A percentile compares a stretch with the other conserved stretches of the same genome.
Evolutionary conservation across 129 eudicot species (phyloP).

Genomic region (Flaveria bidentis): DNA sequence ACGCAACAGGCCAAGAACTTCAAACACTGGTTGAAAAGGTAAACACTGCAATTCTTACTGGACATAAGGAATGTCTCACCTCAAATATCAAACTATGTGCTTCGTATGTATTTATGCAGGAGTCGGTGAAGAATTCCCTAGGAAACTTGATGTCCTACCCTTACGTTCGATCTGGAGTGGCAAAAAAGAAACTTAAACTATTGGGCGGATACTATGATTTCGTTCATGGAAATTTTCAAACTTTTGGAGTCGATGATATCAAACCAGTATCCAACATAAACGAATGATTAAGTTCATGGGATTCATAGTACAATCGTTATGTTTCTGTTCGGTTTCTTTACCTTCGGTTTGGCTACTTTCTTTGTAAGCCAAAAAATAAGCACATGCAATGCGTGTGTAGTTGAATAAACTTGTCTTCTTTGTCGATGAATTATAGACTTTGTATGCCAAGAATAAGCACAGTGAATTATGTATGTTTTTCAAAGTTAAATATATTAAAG

Average conservation of each 20-base stretch:
- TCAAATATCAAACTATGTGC: background rate
- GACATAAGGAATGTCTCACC: too few species aligned
- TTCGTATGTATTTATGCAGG: conserved; percentile 18
- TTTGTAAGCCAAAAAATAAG: background rate
- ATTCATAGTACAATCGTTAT: background rate
- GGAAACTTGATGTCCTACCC: conserved; percentile 31
- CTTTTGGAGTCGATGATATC: background rate
- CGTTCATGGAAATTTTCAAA: conserved; percentile 17
- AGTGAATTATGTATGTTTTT: background rate
- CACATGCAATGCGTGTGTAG: conserved; percentile 2
- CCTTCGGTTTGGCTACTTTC: background rate
- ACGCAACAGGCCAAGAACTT: conserved; percentile 14
- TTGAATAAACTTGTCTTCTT: conserved; percentile 1
- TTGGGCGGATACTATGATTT: conserved; percentile 35
- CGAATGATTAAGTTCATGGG: background rate
- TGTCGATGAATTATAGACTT: background rate
- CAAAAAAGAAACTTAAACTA: conserved; percentile 26
- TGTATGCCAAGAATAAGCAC: conserved; percentile 1
- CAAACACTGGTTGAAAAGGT: conserved; percentile 38
- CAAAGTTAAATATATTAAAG: too few species aligned
- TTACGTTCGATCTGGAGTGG: conserved; percentile 25
- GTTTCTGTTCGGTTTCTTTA: background rate
- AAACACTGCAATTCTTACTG: background rate
- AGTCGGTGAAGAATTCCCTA: conserved; percentile 29
- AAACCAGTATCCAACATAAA: conserved; percentile 20